phyloP scores from a whole-genome alignment of 2,329 filamentous ascomycete species.

The Fusarium algeriense region DNA sequence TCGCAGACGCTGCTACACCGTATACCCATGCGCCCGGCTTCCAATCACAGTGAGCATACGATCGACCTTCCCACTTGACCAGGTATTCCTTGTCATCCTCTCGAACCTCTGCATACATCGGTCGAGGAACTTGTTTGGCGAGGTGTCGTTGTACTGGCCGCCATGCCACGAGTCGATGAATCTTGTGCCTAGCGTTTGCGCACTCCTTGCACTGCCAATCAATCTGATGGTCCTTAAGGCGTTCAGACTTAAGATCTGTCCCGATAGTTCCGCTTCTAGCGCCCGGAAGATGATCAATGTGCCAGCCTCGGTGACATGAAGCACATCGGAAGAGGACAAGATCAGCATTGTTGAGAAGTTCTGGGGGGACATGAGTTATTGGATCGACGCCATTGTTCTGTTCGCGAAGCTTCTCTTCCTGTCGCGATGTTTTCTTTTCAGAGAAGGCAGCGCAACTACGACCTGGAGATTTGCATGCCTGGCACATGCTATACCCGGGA shows the following conservation, averaged over 20 bases:
- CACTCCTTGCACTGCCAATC: conserved; percentile 89
- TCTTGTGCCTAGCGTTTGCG: conserved; percentile 70
- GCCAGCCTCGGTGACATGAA: conserved; percentile 81
- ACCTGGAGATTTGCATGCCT: conserved; percentile 75
- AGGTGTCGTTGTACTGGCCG: conserved; percentile 66
- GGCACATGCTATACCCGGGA: conserved; percentile 79
- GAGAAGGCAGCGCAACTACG: conserved; percentile 81
- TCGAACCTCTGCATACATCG: conserved; percentile 59
- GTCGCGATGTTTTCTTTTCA: conserved; percentile 75
- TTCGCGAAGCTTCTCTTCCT: conserved; percentile 86
- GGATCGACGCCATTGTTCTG: conserved; percentile 86
- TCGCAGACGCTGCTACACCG: conserved; percentile 72
- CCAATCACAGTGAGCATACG: conserved; percentile 88
- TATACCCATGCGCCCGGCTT: conserved; percentile 91
- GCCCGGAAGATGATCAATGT: conserved; percentile 83
- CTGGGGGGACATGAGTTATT: conserved; percentile 70
- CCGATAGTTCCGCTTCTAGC: conserved; percentile 50
- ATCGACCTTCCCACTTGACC: conserved; percentile 85
- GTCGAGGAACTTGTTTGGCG: conserved; percentile 11
- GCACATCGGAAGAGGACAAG: conserved; percentile 87
- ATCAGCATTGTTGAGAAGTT: conserved; percentile 78
- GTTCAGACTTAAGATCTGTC: conserved; percentile 57
- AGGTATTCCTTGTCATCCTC: conserved; percentile 89
- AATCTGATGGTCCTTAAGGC: conserved; percentile 77
- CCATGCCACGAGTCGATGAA: conserved; percentile 89